Evolutionary conservation across 257 asterid genomes (phyloP).

Genomic region (Petrea volubilis): DNA sequence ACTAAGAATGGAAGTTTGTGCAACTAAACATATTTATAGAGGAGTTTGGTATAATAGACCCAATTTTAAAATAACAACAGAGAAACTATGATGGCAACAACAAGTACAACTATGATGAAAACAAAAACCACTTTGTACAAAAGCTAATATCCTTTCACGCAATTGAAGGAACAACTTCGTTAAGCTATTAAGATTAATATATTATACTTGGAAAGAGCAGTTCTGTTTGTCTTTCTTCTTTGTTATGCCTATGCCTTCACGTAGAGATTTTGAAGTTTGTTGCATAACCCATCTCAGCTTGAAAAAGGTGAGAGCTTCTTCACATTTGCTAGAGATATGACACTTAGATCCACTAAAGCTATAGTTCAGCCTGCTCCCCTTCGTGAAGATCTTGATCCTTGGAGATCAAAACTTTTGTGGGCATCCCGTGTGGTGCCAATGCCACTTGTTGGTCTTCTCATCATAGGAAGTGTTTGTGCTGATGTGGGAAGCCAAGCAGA

Average conservation of each 20-base stretch:
- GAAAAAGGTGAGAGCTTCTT: conserved; percentile 97
- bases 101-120: neutral
- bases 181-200: neutral
- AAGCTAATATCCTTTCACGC: neutral
- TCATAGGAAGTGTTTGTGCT: conserved; percentile 82
- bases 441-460: conserved; percentile 95
- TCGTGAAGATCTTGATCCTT: conserved; percentile 86
- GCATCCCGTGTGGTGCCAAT: conserved; percentile 91
- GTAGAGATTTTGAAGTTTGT: conserved; percentile 12
- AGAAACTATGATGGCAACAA: neutral
- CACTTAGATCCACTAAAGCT: conserved; percentile 84
- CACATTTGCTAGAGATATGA: conserved; percentile 95
- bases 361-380: conserved; percentile 54
- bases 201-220: neutral
- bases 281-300: conserved; percentile 44
- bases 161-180: neutral
- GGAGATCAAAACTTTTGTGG: conserved; percentile 91
- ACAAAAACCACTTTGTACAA: neutral
- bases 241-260: neutral
- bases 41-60: no score
- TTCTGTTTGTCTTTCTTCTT: neutral
- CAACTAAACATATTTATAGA: no score
- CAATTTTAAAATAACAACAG: neutral
- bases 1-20: no score
- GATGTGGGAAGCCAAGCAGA: conserved; percentile 64